A percentile compares a stretch with the other conserved stretches of the same genome.
These are phyloP conservation scores for Marsdenia floribunda DNA, from an alignment of 257 asterid species.

Conservation along the genomic window DNA sequence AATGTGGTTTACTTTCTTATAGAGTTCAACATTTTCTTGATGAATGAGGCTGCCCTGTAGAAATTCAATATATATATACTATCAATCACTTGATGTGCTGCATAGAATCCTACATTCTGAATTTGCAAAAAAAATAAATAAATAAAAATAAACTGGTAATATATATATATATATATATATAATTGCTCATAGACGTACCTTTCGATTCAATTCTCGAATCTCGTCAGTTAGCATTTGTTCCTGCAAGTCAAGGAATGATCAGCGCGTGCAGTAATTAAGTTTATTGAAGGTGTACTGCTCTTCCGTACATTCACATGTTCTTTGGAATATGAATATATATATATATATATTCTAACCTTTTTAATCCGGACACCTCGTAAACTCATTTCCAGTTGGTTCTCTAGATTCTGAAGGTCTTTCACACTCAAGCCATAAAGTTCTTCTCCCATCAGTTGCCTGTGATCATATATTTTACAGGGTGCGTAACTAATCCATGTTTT, in stretches of 20 bases:
- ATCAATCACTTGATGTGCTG: background rate
- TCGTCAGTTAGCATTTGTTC: conserved; percentile 55
- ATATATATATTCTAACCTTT: conserved; percentile 35
- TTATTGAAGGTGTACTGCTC: background rate
- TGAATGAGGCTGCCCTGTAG: conserved; percentile 62
- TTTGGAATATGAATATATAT: too few species aligned
- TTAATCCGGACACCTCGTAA: conserved; percentile 52
- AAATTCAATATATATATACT: background rate
- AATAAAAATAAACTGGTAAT: too few species aligned
- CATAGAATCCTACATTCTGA: background rate
- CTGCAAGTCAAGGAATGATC: conserved; percentile 28
- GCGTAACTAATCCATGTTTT: too few species aligned
- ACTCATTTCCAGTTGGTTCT: conserved; percentile 68
- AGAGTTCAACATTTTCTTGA: conserved; percentile 71
- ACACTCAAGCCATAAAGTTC: conserved; percentile 58
- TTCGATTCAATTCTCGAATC: conserved; percentile 55
- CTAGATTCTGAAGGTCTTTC: conserved; percentile 58
- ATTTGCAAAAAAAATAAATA: background rate
- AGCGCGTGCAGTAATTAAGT: background rate
- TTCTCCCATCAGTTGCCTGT: conserved; percentile 85
- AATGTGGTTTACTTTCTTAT: conserved; percentile 63
- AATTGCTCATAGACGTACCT: conserved; percentile 33
- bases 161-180: too few species aligned
- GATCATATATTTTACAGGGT: conserved; percentile 1
- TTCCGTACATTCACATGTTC: too few species aligned